phyloP scores from a whole-genome alignment of 2,329 filamentous ascomycete genomes.

The Clonostachys sp. region DNA sequence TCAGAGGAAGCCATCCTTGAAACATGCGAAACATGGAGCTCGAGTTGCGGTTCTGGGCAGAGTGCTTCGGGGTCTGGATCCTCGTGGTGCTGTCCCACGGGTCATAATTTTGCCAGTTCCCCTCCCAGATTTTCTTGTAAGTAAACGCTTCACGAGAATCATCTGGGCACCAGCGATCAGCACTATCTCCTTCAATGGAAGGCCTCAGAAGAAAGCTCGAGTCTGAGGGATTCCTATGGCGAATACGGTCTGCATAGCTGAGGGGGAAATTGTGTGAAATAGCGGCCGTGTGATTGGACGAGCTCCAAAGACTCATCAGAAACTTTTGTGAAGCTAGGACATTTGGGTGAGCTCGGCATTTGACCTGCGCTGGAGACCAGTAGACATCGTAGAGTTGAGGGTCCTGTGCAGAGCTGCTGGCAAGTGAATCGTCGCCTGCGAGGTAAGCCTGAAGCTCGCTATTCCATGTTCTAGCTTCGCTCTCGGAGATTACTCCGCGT shows the following conservation, averaged over 20 bases:
- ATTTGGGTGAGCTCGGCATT: conserved; percentile 61
- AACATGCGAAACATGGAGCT: conserved; percentile 75
- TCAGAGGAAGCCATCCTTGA: conserved; percentile 71
- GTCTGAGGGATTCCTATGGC: conserved; percentile 55
- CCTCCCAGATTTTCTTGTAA: conserved; percentile 71
- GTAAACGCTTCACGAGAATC: conserved; percentile 63
- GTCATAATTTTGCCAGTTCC: conserved; percentile 74
- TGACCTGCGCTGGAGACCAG: conserved; percentile 66
- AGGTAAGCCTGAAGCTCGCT: conserved; percentile 61
- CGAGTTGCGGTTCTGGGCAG: conserved; percentile 68
- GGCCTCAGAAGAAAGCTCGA: conserved; percentile 39
- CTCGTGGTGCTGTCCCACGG: conserved; percentile 68
- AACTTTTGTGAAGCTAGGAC: conserved; percentile 56
- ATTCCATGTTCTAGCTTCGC: conserved; percentile 62
- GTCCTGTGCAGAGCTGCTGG: conserved; percentile 53
- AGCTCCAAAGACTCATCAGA: conserved; percentile 44
- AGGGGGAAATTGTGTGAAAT: conserved; percentile 1
- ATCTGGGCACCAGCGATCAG: conserved; percentile 68
- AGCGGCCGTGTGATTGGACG: not conserved
- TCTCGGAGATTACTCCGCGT: conserved; percentile 57
- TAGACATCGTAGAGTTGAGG: conserved; percentile 73
- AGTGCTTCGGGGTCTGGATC: conserved; percentile 57
- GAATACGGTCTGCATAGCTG: conserved; percentile 63
- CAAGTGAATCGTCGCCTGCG: conserved; percentile 17
- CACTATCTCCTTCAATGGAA: conserved; percentile 67